phyloP scores from a whole-genome alignment of 345 rosid genomes.

The Rhodamnia rubescens region DNA sequence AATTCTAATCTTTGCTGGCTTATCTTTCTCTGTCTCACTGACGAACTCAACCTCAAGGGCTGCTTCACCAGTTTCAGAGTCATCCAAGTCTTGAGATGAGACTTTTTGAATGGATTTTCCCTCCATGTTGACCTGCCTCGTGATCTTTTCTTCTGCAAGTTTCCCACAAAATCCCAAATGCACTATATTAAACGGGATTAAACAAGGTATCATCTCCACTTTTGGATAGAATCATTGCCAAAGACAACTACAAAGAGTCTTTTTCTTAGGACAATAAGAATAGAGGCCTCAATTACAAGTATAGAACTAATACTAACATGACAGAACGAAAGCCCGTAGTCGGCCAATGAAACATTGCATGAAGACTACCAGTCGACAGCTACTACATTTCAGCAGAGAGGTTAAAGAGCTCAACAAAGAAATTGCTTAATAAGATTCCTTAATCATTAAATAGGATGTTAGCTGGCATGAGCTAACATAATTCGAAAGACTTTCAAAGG shows the following conservation, averaged over 20 bases:
- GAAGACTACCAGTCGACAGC: not conserved
- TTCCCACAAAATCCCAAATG: not conserved
- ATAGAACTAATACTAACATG: not conserved
- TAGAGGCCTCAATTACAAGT: not conserved
- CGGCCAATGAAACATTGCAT: too few species aligned
- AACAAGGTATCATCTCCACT: not conserved
- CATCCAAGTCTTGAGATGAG: not conserved
- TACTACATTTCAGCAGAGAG: not conserved
- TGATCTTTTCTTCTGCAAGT: conserved; percentile 1
- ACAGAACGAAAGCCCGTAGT: not conserved
- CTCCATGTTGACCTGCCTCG: conserved; percentile 3
- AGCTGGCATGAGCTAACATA: not conserved
- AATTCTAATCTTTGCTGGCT: conserved; percentile 31
- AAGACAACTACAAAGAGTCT: not conserved
- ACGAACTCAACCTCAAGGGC: not conserved
- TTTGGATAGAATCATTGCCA: conserved; percentile 1
- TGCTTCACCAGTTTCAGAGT: not conserved
- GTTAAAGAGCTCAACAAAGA: not conserved
- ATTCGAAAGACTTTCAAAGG: not conserved
- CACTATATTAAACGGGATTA: not conserved
- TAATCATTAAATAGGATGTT: not conserved
- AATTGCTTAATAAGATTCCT: not conserved
- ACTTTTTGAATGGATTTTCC: conserved; percentile 8
- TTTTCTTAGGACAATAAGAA: not conserved
- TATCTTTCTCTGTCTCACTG: not conserved